Evolutionary conservation across 805 yeast genomes (phyloP).

Genomic region (Metschnikowia corniflorae): DNA sequence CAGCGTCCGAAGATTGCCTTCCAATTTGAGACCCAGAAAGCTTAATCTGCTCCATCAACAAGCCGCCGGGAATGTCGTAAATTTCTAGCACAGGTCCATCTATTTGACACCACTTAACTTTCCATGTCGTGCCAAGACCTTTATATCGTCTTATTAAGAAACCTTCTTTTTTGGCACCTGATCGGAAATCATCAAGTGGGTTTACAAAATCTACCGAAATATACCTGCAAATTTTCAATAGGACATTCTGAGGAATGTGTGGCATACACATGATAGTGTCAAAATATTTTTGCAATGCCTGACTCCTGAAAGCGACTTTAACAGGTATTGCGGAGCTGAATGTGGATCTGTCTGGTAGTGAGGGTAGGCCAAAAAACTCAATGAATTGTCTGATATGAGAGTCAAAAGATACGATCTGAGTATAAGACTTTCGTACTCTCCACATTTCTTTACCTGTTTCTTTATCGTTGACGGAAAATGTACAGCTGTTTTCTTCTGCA

Average conservation of each 20-base stretch:
- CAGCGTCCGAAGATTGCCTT: constrained; percentile 41
- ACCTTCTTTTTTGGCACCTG: constrained; percentile 61
- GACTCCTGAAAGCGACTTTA: constrained; percentile 60
- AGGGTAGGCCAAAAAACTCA: constrained; percentile 54
- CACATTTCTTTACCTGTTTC: constrained; percentile 66
- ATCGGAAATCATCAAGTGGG: constrained; percentile 50
- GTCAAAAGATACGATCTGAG: constrained; percentile 62
- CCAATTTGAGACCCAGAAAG: constrained; percentile 55
- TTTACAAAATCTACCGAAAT: constrained; percentile 65
- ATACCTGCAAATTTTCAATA: constrained; percentile 56
- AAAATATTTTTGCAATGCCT: constrained; percentile 56
- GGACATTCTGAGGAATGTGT: constrained; percentile 50
- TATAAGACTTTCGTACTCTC: constrained; percentile 62
- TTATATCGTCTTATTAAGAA: constrained; percentile 60
- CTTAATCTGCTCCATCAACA: constrained; percentile 48
- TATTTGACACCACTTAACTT: constrained; percentile 62
- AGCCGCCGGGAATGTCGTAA: constrained; percentile 55
- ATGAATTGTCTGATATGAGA: constrained; percentile 49
- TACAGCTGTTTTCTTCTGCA: constrained; percentile 55
- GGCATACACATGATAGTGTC: constrained; percentile 53
- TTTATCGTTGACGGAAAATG: constrained; percentile 62
- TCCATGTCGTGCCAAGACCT: constrained; percentile 65
- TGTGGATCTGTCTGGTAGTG: constrained; percentile 59
- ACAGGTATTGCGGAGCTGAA: constrained; percentile 59
- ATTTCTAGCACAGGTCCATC: constrained; percentile 57